phyloP scores from a whole-genome alignment of 106 monocot species.

The Acanthochlamys bracteata region DNA sequence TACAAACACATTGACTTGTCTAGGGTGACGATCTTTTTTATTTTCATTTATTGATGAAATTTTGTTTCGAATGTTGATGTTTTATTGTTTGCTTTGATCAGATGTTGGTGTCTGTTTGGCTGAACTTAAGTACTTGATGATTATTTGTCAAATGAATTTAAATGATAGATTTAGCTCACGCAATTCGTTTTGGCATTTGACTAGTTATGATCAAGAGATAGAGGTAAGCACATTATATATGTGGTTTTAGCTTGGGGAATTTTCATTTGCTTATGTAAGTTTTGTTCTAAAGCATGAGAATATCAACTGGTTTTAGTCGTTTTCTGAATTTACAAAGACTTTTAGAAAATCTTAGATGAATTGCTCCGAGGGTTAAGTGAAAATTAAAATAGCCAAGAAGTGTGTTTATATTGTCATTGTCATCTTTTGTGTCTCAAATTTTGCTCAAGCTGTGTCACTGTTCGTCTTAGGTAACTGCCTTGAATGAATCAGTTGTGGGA shows the following conservation, averaged over 20 bases:
- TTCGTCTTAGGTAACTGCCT: slow-evolving; percentile 7
- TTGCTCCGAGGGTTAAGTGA: no score
- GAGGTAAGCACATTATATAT: no score
- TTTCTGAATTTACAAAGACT: background rate
- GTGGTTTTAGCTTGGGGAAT: no score
- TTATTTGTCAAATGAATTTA: no score
- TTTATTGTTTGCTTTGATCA: background rate
- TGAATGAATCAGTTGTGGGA: slow-evolving; percentile 16
- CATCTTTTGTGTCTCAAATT: background rate
- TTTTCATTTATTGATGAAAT: background rate
- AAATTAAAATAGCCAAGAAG: no score
- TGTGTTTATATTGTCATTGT: background rate
- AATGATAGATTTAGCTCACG: no score
- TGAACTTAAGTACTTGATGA: no score
- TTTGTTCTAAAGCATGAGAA: background rate
- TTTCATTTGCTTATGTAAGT: no score
- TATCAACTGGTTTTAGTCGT: background rate
- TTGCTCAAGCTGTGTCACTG: background rate
- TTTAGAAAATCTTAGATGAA: background rate
- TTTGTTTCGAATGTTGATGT: background rate
- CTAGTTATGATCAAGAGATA: no score
- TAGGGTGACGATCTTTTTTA: slow-evolving; percentile 10
- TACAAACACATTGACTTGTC: slow-evolving; percentile 41
- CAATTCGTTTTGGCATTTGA: no score
- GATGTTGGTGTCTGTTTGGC: background rate